Percentiles rank a stretch among this genome's conserved stretches.
Evolutionary conservation across 495 filamentous ascomycete genomes (phyloP).

Genomic region (Thermothielavioides terrestris): DNA sequence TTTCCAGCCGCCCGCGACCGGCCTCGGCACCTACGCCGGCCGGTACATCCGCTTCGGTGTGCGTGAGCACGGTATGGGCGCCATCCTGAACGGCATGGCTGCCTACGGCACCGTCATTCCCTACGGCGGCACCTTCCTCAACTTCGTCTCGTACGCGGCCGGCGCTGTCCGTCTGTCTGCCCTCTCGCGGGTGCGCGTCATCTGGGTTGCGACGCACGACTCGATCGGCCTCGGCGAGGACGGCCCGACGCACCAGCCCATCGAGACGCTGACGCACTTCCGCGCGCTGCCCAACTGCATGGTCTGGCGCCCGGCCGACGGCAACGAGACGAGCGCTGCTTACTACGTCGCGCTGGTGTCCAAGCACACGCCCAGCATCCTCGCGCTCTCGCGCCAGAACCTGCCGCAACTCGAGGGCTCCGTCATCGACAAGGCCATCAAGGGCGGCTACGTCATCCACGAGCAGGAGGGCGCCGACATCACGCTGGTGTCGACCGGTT

Average conservation of each 20-base stretch:
- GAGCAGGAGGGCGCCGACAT: constrained; percentile 77
- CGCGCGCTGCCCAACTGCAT: constrained; percentile 98
- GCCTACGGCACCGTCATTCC: constrained; percentile 95
- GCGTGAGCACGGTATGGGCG: constrained; percentile 95
- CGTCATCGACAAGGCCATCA: constrained; percentile 73
- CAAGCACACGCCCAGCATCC: constrained; percentile 82
- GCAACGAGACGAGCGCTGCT: constrained; percentile 95
- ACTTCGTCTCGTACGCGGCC: constrained; percentile 98
- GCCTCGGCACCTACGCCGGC: constrained; percentile 78
- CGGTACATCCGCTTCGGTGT: constrained; percentile 97
- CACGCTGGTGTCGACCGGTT: constrained; percentile 90
- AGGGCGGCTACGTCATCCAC: constrained; percentile 87
- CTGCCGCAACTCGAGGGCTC: constrained; percentile 95
- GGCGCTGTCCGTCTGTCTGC: constrained; percentile 91
- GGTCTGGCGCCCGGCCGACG: constrained; percentile 99
- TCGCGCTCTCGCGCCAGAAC: constrained; percentile 96
- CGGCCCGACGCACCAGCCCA: constrained; percentile 97
- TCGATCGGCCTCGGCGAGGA: constrained; percentile 99
- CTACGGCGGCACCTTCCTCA: constrained; percentile 93
- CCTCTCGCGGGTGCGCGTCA: constrained; percentile 80
- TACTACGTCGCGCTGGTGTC: constrained; percentile 94
- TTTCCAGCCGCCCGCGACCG: constrained; percentile 85
- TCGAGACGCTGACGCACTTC: constrained; percentile 99
- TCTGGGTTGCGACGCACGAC: constrained; percentile 98
- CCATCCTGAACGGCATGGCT: constrained; percentile 94